Evolutionary conservation across 345 rosid genomes (phyloP).

Genomic region (Ricinus communis): DNA sequence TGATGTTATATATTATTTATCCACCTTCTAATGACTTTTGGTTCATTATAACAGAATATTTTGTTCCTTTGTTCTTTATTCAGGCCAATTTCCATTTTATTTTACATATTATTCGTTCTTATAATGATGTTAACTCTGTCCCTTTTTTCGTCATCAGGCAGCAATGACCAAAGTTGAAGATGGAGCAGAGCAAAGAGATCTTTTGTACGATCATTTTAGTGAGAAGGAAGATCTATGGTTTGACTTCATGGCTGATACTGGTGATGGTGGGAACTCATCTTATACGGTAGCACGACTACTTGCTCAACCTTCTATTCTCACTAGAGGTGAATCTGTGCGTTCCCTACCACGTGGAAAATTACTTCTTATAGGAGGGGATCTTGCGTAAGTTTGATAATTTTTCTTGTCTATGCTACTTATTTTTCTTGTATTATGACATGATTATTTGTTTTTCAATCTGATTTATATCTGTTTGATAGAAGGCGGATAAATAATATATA

Average conservation of each 20-base stretch:
- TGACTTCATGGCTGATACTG: slow-evolving; percentile 99
- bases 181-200: slow-evolving; percentile 52
- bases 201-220: slow-evolving; percentile 74
- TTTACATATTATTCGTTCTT: background rate
- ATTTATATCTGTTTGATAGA: background rate
- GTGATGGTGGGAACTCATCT: slow-evolving; percentile 98
- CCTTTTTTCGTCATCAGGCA: slow-evolving; percentile 52
- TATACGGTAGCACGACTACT: slow-evolving; percentile 82
- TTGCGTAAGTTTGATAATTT: slow-evolving; percentile 72
- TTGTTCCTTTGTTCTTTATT: background rate
- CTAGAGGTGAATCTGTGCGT: slow-evolving; percentile 41
- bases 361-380: slow-evolving; percentile 97
- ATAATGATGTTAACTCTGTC: background rate
- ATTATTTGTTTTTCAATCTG: background rate
- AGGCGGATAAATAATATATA: too few relatives aligned
- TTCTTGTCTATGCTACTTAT: slow-evolving; percentile 3
- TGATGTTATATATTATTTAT: background rate
- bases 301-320: slow-evolving; percentile 73
- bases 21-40: background rate
- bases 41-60: background rate
- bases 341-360: slow-evolving; percentile 67
- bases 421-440: slow-evolving; percentile 7
- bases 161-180: slow-evolving; percentile 70
- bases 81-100: background rate
- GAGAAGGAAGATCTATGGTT: slow-evolving; percentile 84